A percentile compares a stretch with the other conserved stretches of the same genome.
Conservation (phyloP, 345 rosid species). For the Balakata baccata region DNA sequence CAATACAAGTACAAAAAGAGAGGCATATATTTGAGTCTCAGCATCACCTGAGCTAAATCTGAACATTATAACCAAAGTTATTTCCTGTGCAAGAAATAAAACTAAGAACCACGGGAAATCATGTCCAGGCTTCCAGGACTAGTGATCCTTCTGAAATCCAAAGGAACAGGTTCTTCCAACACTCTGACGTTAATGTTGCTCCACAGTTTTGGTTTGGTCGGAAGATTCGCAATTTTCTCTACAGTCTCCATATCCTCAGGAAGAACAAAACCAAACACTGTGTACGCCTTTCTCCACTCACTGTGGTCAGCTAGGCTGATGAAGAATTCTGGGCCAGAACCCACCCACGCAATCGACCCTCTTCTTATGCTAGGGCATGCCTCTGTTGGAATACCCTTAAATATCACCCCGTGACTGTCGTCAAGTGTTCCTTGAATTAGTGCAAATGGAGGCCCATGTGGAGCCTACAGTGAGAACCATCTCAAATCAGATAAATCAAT, state of each 20-base stretch:
- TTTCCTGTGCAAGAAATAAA: too few species aligned
- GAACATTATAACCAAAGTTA: too few species aligned
- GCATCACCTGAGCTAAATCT: too few species aligned
- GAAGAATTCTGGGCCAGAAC: slow-evolving; percentile 88
- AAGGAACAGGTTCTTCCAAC: slow-evolving; percentile 55
- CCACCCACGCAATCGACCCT: slow-evolving; percentile 86
- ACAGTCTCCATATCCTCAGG: slow-evolving; percentile 71
- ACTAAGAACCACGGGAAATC: background rate
- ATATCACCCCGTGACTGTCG: slow-evolving; percentile 47
- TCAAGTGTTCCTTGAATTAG: slow-evolving; percentile 83
- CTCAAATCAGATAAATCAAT: background rate
- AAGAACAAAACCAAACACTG: slow-evolving; percentile 68
- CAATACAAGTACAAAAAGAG: background rate
- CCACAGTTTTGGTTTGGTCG: slow-evolving; percentile 73
- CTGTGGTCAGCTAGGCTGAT: slow-evolving; percentile 73
- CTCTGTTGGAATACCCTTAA: slow-evolving; percentile 53
- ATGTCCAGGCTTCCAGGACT: slow-evolving; percentile 22
- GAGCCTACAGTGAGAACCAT: slow-evolving; percentile 45
- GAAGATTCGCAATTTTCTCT: slow-evolving; percentile 65
- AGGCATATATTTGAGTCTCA: too few species aligned
- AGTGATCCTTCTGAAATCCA: slow-evolving; percentile 45
- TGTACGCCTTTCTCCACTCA: slow-evolving; percentile 71
- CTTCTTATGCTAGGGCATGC: slow-evolving; percentile 60
- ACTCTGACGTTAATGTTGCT: slow-evolving; percentile 61
- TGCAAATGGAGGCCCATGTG: slow-evolving; percentile 84